These are phyloP conservation scores for Boeremia exigua DNA, from an alignment of 2,329 filamentous ascomycete genomes.

Conservation along the genomic window DNA sequence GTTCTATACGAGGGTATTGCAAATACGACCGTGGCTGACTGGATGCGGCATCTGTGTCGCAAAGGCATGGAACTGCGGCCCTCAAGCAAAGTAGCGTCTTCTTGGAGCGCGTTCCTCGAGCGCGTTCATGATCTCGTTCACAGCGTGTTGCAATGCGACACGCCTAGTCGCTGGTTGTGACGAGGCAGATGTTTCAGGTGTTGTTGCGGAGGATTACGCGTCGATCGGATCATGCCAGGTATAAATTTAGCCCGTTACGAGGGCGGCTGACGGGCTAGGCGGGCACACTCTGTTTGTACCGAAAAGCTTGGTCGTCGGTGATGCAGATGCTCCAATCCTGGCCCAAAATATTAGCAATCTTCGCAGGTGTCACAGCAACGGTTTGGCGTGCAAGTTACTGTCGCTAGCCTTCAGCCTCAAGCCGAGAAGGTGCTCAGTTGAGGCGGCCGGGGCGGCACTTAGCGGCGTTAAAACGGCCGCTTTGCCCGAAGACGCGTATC, in stretches of 20 bases:
- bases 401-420: neutral
- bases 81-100: neutral
- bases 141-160: constrained; percentile 11
- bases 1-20: constrained; percentile 4
- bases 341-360: neutral
- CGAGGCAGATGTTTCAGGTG: constrained; percentile 13
- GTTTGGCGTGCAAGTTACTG: neutral
- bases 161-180: neutral
- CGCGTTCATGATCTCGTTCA: neutral
- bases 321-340: no score
- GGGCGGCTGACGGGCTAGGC: constrained; percentile 7
- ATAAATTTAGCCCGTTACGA: constrained; percentile 21
- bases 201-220: constrained; percentile 14
- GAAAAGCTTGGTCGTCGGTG: neutral
- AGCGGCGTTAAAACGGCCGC: constrained; percentile 19
- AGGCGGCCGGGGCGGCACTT: constrained; percentile 11
- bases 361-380: neutral
- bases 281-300: neutral
- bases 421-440: constrained; percentile 5
- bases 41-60: neutral
- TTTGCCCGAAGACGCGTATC: constrained; percentile 6
- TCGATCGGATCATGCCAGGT: constrained; percentile 3
- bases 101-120: neutral
- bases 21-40: constrained; percentile 10
- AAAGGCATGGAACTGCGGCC: neutral